phyloP scores from a whole-genome alignment of 2,329 filamentous ascomycete species.

The Fusarium sp. region DNA sequence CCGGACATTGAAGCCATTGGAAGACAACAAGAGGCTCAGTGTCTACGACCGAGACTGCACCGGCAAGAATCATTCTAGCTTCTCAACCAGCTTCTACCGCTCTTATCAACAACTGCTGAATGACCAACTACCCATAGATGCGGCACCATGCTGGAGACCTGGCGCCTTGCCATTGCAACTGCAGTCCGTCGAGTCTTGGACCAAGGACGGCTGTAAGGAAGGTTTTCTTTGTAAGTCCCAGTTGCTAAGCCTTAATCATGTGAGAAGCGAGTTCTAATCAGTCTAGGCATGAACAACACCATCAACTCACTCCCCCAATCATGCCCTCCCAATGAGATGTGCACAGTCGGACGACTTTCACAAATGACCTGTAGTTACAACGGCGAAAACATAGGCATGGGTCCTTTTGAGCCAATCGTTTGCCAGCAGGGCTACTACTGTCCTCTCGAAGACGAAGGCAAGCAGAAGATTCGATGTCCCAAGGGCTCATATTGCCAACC shows the following conservation, averaged over 20 bases:
- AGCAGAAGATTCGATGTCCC: constrained; percentile 56
- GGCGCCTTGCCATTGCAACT: constrained; percentile 56
- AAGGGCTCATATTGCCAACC: constrained; percentile 63
- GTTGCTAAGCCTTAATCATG: not conserved
- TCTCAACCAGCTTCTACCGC: constrained; percentile 56
- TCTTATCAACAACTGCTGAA: constrained; percentile 41
- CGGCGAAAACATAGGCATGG: constrained; percentile 55
- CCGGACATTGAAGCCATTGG: constrained; percentile 42
- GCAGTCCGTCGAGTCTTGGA: constrained; percentile 52
- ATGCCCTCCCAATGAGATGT: constrained; percentile 54
- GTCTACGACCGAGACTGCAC: constrained; percentile 56
- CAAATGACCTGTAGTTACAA: constrained; percentile 48
- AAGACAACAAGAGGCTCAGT: constrained; percentile 41
- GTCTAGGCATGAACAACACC: constrained; percentile 57
- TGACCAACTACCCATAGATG: constrained; percentile 49
- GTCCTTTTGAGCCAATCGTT: constrained; percentile 62
- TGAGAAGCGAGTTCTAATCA: not conserved
- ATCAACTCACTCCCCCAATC: constrained; percentile 59
- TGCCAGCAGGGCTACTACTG: constrained; percentile 64
- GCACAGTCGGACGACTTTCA: constrained; percentile 51
- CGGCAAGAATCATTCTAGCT: constrained; percentile 53
- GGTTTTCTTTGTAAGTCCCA: constrained; percentile 56
- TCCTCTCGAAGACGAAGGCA: constrained; percentile 50
- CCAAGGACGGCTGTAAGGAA: constrained; percentile 50
- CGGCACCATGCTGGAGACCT: constrained; percentile 54